Evolutionary conservation across 2,329 filamentous ascomycete genomes (phyloP), one percentile per base, ranked within the genome.

Genomic region (Cercospora citrullina): DNA sequence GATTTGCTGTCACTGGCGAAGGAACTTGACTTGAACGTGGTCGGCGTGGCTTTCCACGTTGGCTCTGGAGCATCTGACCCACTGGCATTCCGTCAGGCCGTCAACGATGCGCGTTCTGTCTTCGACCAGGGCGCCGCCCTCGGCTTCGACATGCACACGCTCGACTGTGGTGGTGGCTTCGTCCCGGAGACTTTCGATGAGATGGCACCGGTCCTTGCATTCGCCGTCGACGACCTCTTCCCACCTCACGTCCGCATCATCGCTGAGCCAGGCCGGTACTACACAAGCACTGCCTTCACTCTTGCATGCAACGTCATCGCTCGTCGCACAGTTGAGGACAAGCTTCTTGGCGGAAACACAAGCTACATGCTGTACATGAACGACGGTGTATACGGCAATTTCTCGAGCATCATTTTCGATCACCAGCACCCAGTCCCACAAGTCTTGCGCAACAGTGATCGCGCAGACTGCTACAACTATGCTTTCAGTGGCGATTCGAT

Each of bases 351-450:
- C 31, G 85, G 85, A 61, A 85, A 86, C 70, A 89, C 88, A 69
- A 92, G 90, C 73, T 97, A 96, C 85, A 99, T 98, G 95, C 83
- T 97, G 58, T 99, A 99, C 80, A 84, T 98, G 79, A 99, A 99
- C 79, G 95, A 99, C 75, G 95, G 95, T 30, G 90, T 98, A 64
- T 99, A 99, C 77, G 95, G 95, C 76, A 98, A 98, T 84, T 98
- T 99, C 79, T 96, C 93, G 73, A 96, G 93, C 87, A 98, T 98
- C 86, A 97, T 98, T 85, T 99, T 97, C 79, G 95, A 98, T 78
- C 95, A 98, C 81, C 95, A 99, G 85, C 87, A 96, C 76, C 95
- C 95, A 1, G 82, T 91, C 57, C 92, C 94, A 65, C 92, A 91
- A 81, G 87, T 98, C 67, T 85, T 99, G 36, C 73, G 72, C 63